Evolutionary conservation across 176 grass and related monocot genomes (phyloP), one percentile per base, ranked within the genome.

Genomic region (Oryza glaberrima): DNA sequence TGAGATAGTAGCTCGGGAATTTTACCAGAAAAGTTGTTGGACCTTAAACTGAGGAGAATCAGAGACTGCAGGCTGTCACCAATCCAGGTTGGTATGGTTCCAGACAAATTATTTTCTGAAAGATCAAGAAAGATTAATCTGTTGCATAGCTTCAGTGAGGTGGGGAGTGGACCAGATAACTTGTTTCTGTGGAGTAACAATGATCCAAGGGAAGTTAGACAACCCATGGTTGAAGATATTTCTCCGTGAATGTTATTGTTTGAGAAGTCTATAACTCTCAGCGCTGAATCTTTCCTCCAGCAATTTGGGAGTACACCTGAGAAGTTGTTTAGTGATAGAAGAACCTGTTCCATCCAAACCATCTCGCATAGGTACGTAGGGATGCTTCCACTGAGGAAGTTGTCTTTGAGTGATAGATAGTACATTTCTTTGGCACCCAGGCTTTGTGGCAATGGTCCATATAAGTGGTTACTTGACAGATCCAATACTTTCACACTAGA

Each of bases 211-310:
- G 78, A 81, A 69, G 0, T 81, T 45, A 74, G 78, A 60, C 1
- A 69, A 9, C 85, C 85, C 2, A 81, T 75, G 22, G 46, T 81
- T 1, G 77, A 54, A 44, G 85, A 47, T 86, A 87, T 81, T 76
- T 75, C 63, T 81, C 85, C 85, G 14, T 23, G 45, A 0, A 87
- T 34, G 0, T 69, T 76, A 60, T 87, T 81, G 70, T 9, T 17
- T 45, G 77, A 87, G 1, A 41, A 81, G 17, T 81, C 46, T 54
- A 86, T 41, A 8, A 1, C 36, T 22, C 66, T 20, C 4, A 52
- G 34, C 0, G 46, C 16, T 0, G 63, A n/a, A 2, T 46, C 8
- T 16, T 8, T 1, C 0, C 3, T 6, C 85, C 77, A 87, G 75
- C 85, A 81, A 1, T 69, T 47, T 0, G 70, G 85, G 46, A 87